Evolutionary conservation across 331 rosid genomes (phyloP), one percentile per base, ranked within the genome.

Genomic region (Pyrus hybrid): DNA sequence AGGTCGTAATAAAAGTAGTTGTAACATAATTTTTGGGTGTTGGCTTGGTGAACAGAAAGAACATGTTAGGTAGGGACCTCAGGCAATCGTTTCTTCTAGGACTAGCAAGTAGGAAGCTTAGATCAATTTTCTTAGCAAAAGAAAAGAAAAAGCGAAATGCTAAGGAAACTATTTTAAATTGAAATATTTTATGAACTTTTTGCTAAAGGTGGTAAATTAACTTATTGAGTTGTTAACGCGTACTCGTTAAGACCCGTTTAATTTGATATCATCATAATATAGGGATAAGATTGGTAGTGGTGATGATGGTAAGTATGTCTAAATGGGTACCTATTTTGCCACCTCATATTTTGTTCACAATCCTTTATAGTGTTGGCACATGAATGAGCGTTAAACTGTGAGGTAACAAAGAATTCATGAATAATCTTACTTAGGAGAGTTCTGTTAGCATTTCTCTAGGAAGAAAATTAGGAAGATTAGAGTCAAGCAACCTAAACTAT

Each of bases 1-100:
- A 22, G 17, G 8, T 17, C 1, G 67, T 26, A 26, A 54, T 25
- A 65, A 37, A 71, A 35, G 84, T 71, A 32, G 84, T 57, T 81
- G 64, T 3, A 58, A 68, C 70, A 68, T 22, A 26, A 73, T 43
- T 72, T 64, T 45, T 23, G 29, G 56, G 56, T 49, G 56, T 16
- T 2, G 1, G n/a, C 56, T 49, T 17, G 1, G 56, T 17, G 56
- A 18, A 16, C 56, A 16, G 8, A 49, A 16, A 17, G 1, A 49
- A 49, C n/a, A 6, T 16, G n/a, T 16, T 16, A 17, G 56, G 14
- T 43, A 18, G 68, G 23, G 45, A 64, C 25, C 22, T 30, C n/a
- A 0, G 45, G 45, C 2, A 64, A 18, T 25, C 35, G 20, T 17
- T 62, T 63, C 16, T 14, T 4, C 6, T n/a, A 8, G 17, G 26